phyloP scores from a whole-genome alignment of 441 rosid genomes.

The Erysimum cheiri region DNA sequence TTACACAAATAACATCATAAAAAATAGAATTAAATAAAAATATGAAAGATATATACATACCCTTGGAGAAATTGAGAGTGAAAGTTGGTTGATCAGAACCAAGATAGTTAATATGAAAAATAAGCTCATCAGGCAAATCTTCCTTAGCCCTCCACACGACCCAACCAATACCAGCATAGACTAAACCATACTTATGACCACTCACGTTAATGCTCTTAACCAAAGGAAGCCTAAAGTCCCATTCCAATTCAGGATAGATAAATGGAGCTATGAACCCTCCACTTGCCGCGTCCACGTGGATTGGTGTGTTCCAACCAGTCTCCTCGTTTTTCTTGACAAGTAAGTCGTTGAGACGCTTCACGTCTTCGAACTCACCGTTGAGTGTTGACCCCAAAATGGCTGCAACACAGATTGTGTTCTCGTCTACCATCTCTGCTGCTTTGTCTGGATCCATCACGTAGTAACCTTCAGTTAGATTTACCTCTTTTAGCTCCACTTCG shows the following conservation, averaged over 20 bases:
- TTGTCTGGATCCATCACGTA: conserved; percentile 90
- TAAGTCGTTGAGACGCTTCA: conserved; percentile 70
- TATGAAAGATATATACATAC: conserved; percentile 48
- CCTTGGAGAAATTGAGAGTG: conserved; percentile 95
- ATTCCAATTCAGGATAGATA: conserved; percentile 83
- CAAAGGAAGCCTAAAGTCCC: conserved; percentile 87
- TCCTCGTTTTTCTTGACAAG: conserved; percentile 65
- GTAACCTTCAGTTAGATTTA: conserved; percentile 80
- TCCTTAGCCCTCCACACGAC: conserved; percentile 88
- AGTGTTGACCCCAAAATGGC: conserved; percentile 90
- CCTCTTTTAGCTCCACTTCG: conserved; percentile 93
- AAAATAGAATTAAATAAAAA: background rate
- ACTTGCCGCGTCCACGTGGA: conserved; percentile 93
- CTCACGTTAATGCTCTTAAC: conserved; percentile 93
- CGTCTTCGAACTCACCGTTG: conserved; percentile 92
- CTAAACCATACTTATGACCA: conserved; percentile 91
- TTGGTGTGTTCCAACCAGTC: conserved; percentile 93
- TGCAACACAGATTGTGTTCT: conserved; percentile 93
- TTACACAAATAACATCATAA: background rate
- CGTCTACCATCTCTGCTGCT: conserved; percentile 92
- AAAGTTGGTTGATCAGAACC: conserved; percentile 95
- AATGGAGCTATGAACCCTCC: conserved; percentile 95
- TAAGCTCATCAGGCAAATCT: conserved; percentile 92
- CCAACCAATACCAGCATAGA: conserved; percentile 97
- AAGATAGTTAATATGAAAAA: conserved; percentile 90